phyloP scores from a whole-genome alignment of 1,139 yeast genomes.

The Kodamaea fungicola region DNA sequence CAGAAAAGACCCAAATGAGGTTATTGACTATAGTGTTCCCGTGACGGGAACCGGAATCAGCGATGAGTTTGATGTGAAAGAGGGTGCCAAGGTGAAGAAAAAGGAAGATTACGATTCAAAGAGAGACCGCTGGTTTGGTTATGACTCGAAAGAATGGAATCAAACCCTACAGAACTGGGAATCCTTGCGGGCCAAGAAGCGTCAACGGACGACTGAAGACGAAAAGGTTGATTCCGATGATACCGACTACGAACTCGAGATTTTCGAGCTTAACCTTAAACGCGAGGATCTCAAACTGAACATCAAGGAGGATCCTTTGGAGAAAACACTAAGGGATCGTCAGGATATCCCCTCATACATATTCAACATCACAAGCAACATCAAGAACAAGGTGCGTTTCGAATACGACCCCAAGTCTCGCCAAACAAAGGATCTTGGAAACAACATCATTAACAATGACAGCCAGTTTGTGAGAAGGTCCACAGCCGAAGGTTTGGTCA shows the following conservation, averaged over 20 bases:
- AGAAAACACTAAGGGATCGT: slow-evolving; percentile 43
- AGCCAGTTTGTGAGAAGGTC: slow-evolving; percentile 52
- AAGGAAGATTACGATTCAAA: slow-evolving; percentile 59
- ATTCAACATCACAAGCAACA: slow-evolving; percentile 28
- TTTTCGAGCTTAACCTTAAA: slow-evolving; percentile 44
- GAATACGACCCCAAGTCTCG: slow-evolving; percentile 59
- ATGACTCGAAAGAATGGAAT: slow-evolving; percentile 57
- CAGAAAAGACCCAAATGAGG: slow-evolving; percentile 30
- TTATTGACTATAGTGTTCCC: slow-evolving; percentile 29
- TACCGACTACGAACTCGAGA: slow-evolving; percentile 48
- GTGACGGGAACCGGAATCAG: slow-evolving; percentile 31
- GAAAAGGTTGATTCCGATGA: slow-evolving; percentile 36
- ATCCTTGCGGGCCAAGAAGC: slow-evolving; percentile 23
- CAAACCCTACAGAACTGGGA: slow-evolving; percentile 47
- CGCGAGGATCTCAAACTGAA: slow-evolving; percentile 23
- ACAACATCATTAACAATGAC: slow-evolving; percentile 48
- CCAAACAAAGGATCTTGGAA: slow-evolving; percentile 40
- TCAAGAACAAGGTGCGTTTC: slow-evolving; percentile 22
- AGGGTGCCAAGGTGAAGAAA: slow-evolving; percentile 25
- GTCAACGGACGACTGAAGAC: slow-evolving; percentile 7
- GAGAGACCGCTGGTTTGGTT: slow-evolving; percentile 79
- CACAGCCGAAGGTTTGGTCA: slow-evolving; percentile 52
- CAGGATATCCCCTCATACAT: slow-evolving; percentile 54
- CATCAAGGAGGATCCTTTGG: slow-evolving; percentile 34
- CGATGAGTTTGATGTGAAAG: slow-evolving; percentile 22